A percentile compares a stretch with the other conserved stretches of the same genome.
Evolutionary conservation across 305 asterid genomes (phyloP).

Genomic region (Petunia hybrid): DNA sequence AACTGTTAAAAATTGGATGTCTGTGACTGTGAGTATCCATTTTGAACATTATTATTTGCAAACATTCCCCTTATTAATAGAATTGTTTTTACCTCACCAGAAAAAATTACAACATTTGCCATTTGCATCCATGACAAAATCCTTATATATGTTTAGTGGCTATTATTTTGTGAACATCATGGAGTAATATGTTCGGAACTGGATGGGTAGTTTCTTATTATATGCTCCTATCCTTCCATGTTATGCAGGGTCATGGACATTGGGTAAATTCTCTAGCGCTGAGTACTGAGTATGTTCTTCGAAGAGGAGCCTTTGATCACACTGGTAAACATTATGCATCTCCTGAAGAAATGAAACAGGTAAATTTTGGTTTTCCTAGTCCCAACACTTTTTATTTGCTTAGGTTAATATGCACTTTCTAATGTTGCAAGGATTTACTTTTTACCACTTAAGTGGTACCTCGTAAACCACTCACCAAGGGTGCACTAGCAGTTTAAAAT

Average conservation of each 20-base stretch:
- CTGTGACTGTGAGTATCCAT: background rate
- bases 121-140: background rate
- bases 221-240: conserved; percentile 14
- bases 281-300: conserved; percentile 95
- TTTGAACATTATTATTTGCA: background rate
- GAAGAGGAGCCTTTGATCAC: conserved; percentile 98
- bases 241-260: conserved; percentile 90
- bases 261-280: conserved; percentile 97
- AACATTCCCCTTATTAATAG: too few species aligned
- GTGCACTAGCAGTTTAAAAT: background rate
- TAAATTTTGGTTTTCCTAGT: conserved; percentile 41
- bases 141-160: conserved; percentile 7
- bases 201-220: conserved; percentile 28
- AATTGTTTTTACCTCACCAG: background rate
- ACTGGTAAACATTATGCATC: conserved; percentile 71
- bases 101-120: background rate
- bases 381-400: background rate
- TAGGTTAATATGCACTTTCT: background rate
- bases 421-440: conserved; percentile 6
- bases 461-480: too few species aligned
- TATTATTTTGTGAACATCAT: conserved; percentile 29
- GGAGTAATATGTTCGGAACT: conserved; percentile 17
- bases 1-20: background rate
- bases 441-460: background rate
- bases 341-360: conserved; percentile 96